Evolutionary conservation across 192 early-diverging fungal species (phyloP).

Genomic region (Dissophora ornata): DNA sequence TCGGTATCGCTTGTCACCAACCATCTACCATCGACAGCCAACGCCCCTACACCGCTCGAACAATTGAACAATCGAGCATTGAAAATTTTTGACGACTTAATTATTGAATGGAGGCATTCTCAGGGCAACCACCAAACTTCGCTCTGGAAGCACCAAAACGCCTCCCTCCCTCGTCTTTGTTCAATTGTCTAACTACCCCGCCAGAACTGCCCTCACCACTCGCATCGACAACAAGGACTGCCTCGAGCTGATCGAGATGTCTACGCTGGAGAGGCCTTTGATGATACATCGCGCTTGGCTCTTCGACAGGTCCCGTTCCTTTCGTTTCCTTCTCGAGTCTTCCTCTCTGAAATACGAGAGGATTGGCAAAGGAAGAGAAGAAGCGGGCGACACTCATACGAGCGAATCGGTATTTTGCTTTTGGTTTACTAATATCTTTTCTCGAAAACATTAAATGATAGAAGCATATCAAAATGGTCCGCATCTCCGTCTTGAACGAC

Average conservation of each 20-base stretch:
- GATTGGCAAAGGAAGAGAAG: conserved; percentile 17
- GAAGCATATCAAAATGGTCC: conserved; percentile 84
- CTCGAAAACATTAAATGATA: not conserved
- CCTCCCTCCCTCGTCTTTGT: not conserved
- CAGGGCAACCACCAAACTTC: no score
- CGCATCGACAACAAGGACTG: not conserved
- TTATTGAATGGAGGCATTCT: no score
- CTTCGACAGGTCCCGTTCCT: conserved; percentile 16
- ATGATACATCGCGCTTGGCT: conserved; percentile 26
- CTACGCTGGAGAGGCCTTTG: not conserved
- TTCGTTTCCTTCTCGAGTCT: conserved; percentile 21
- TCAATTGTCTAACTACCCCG: not conserved
- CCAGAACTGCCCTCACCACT: conserved; percentile 9
- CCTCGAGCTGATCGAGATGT: not conserved
- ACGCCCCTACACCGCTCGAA: no score
- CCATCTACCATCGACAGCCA: no score
- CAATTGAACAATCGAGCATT: no score
- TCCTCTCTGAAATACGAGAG: not conserved
- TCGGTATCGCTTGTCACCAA: no score
- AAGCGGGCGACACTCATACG: conserved; percentile 42
- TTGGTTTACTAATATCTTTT: not conserved
- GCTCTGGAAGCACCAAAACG: not conserved
- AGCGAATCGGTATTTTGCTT: conserved; percentile 28
- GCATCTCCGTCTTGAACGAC: conserved; percentile 96
- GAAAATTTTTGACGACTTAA: no score